phyloP scores from a whole-genome alignment of 495 filamentous ascomycete species.

The Usnea hakonensis region DNA sequence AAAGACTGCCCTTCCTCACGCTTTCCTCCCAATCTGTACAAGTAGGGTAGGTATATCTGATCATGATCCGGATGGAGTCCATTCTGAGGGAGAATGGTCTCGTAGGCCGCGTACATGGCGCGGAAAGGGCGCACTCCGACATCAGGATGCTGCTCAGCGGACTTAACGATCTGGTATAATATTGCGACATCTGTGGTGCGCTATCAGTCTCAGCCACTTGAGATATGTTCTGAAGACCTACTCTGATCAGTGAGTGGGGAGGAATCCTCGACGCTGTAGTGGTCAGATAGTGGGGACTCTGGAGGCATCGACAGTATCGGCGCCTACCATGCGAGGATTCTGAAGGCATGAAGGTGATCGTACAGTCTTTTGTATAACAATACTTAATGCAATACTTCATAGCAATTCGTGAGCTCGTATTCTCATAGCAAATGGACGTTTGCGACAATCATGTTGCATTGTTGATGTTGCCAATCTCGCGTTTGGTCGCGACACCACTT shows the following conservation, averaged over 20 bases:
- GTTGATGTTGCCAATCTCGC: constrained; percentile 9
- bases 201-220: constrained; percentile 18
- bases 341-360: constrained; percentile 45
- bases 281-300: constrained; percentile 38
- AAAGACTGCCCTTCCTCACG: constrained; percentile 40
- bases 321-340: constrained; percentile 43
- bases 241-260: constrained; percentile 58
- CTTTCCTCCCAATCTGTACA: constrained; percentile 71
- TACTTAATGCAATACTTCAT: constrained; percentile 3
- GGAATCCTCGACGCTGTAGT: constrained; percentile 43
- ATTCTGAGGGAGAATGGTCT: constrained; percentile 58
- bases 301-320: constrained; percentile 53
- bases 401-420: constrained; percentile 10
- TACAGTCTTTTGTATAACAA: not conserved
- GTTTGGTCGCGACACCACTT: constrained; percentile 2
- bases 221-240: constrained; percentile 26
- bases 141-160: constrained; percentile 58
- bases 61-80: constrained; percentile 64
- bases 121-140: constrained; percentile 61
- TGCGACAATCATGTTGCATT: constrained; percentile 1
- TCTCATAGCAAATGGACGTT: not conserved
- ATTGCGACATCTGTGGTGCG: constrained; percentile 60
- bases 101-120: constrained; percentile 74
- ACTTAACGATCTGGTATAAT: constrained; percentile 65
- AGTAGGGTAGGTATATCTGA: constrained; percentile 63